Evolutionary conservation across 2,329 filamentous ascomycete species (phyloP).

Genomic region (Colletotrichum higginsianum): DNA sequence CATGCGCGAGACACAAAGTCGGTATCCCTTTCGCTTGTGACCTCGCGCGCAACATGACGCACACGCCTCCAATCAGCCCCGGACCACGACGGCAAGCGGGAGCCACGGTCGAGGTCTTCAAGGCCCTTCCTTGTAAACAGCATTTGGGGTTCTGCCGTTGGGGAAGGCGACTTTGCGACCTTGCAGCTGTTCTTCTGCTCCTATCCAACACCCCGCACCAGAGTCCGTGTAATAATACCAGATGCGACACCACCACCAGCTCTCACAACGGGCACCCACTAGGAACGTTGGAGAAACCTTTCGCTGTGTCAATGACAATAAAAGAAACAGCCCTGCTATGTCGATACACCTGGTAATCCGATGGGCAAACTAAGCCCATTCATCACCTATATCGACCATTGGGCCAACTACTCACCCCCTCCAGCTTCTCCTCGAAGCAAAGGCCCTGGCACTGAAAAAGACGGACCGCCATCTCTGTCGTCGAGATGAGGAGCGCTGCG

Average conservation of each 20-base stretch:
- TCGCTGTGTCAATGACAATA: background rate
- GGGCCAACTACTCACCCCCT: background rate
- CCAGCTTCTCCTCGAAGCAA: background rate
- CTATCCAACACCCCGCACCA: slow-evolving; percentile 32
- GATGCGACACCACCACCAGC: background rate
- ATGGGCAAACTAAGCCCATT: background rate
- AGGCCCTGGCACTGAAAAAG: background rate
- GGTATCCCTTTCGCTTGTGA: slow-evolving; percentile 29
- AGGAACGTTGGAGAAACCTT: background rate
- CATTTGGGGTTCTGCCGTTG: slow-evolving; percentile 20
- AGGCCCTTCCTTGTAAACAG: slow-evolving; percentile 16
- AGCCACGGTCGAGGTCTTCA: slow-evolving; percentile 5
- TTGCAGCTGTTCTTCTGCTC: slow-evolving; percentile 14
- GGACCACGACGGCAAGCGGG: background rate
- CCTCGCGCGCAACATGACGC: slow-evolving; percentile 28
- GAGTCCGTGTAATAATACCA: background rate
- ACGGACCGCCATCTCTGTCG: slow-evolving; percentile 16
- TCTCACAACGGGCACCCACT: background rate
- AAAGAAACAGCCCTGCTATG: background rate
- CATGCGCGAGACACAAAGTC: slow-evolving; percentile 25
- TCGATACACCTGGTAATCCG: background rate
- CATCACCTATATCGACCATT: background rate
- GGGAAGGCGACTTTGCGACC: slow-evolving; percentile 7
- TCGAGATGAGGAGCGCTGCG: slow-evolving; percentile 3
- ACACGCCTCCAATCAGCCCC: slow-evolving; percentile 31